These are phyloP conservation scores for Lentithecium fluviatile DNA, from an alignment of 495 filamentous ascomycete species.

Conservation along the genomic window DNA sequence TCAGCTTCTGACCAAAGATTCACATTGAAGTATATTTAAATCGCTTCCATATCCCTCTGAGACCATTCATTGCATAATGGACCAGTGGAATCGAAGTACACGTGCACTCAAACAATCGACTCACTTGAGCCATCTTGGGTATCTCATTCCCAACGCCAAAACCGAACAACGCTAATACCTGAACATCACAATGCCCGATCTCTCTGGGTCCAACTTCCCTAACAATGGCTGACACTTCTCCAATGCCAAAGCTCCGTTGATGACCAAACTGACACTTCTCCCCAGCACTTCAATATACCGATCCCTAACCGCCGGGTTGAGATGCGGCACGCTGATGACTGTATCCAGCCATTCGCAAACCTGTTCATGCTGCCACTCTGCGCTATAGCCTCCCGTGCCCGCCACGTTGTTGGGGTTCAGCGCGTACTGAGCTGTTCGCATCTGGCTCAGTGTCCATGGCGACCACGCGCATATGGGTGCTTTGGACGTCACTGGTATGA, in stretches of 20 bases:
- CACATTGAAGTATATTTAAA: too few relatives aligned
- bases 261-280: constrained; percentile 35
- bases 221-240: constrained; percentile 31
- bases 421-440: constrained; percentile 26
- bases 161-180: constrained; percentile 25
- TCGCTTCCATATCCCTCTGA: too few relatives aligned
- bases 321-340: constrained; percentile 30
- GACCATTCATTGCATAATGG: too few relatives aligned
- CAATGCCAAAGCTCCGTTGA: constrained; percentile 38
- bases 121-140: too few relatives aligned
- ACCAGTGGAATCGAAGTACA: too few relatives aligned
- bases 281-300: constrained; percentile 37
- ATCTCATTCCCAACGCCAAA: too few relatives aligned
- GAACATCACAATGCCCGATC: constrained; percentile 38
- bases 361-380: constrained; percentile 42
- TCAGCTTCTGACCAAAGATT: too few relatives aligned
- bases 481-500: constrained; percentile 39
- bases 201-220: constrained; percentile 36
- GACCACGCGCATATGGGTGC: constrained; percentile 44
- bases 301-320: constrained; percentile 24
- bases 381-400: constrained; percentile 18
- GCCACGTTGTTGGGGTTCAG: constrained; percentile 4
- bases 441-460: constrained; percentile 41
- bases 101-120: too few relatives aligned
- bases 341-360: constrained; percentile 41